Evolutionary conservation across 805 yeast genomes (phyloP).

Genomic region (Teunomyces funiuensis): DNA sequence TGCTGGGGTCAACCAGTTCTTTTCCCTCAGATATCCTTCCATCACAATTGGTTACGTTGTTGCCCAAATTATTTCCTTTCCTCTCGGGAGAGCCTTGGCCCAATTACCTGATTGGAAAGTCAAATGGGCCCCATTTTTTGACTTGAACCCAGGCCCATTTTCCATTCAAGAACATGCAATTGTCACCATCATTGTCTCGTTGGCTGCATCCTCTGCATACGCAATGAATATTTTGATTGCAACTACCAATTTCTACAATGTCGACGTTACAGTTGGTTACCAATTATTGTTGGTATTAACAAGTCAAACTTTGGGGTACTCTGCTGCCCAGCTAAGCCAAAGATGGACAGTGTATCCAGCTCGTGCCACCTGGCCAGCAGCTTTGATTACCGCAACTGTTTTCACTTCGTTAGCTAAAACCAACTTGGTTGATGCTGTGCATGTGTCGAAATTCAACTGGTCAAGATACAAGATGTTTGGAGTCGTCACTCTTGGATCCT

Average conservation of each 20-base stretch:
- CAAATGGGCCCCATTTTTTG: conserved; percentile 15
- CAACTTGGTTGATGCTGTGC: conserved; percentile 10
- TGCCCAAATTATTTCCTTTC: conserved; percentile 24
- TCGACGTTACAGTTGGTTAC: conserved; percentile 23
- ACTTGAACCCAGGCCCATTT: conserved; percentile 22
- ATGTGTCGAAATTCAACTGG: conserved; percentile 17
- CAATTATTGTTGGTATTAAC: conserved; percentile 24
- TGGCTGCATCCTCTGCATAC: conserved; percentile 22
- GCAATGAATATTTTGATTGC: conserved; percentile 22
- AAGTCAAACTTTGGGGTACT: conserved; percentile 28
- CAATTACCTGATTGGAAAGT: conserved; percentile 13
- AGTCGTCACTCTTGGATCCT: conserved; percentile 16
- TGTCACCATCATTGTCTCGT: conserved; percentile 21
- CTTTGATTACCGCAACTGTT: conserved; percentile 20
- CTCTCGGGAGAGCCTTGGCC: conserved; percentile 21
- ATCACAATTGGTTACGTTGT: conserved; percentile 24
- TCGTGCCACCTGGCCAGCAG: conserved; percentile 53
- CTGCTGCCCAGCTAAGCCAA: conserved; percentile 27
- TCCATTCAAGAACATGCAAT: conserved; percentile 23
- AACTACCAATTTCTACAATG: conserved; percentile 17
- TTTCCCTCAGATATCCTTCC: conserved; percentile 25
- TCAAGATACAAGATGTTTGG: conserved; percentile 19
- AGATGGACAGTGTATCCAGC: conserved; percentile 48
- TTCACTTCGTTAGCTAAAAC: conserved; percentile 16
- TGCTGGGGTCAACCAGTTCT: conserved; percentile 26